Percentiles rank a stretch among this genome's conserved stretches.
Conservation (phyloP, 2,329 filamentous ascomycete species). For the Aquanectria penicillioides region DNA sequence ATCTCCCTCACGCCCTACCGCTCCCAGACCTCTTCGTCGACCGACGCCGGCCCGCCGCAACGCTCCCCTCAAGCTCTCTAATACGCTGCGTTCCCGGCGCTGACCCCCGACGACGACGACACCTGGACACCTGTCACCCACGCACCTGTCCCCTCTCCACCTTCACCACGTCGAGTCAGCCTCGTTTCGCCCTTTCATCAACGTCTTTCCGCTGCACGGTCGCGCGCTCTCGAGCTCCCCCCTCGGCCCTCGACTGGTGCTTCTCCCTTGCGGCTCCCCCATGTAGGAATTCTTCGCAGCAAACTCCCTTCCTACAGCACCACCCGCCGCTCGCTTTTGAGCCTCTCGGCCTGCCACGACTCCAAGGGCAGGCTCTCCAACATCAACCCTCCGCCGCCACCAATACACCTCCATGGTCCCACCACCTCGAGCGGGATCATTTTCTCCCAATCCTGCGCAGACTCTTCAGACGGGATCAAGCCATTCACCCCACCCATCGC, state of each 20-base stretch:
- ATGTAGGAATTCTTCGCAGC: constrained; percentile 48
- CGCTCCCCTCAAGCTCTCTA: constrained; percentile 35
- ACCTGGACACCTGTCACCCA: constrained; percentile 39
- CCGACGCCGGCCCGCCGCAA: constrained; percentile 34
- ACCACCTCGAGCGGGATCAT: constrained; percentile 70
- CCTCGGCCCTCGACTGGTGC: constrained; percentile 27
- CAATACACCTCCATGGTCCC: constrained; percentile 65
- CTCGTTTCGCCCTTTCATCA: constrained; percentile 31
- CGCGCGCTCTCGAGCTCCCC: constrained; percentile 32
- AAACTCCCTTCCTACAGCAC: constrained; percentile 40
- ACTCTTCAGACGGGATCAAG: constrained; percentile 65
- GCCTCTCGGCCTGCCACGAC: constrained; percentile 47
- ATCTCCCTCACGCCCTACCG: constrained; percentile 35
- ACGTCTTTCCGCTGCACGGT: constrained; percentile 30
- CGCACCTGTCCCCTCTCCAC: constrained; percentile 31
- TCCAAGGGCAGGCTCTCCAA: constrained; percentile 50
- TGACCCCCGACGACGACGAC: constrained; percentile 29
- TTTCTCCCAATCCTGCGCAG: constrained; percentile 70
- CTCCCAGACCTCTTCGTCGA: constrained; percentile 28
- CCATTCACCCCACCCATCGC: constrained; percentile 67
- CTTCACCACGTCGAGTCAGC: constrained; percentile 33
- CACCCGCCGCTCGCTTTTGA: constrained; percentile 42
- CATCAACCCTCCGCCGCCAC: constrained; percentile 43
- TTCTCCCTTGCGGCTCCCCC: constrained; percentile 34
- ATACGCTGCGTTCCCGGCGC: constrained; percentile 39